These are phyloP conservation scores for Neurospora pannonica DNA, from an alignment of 495 filamentous ascomycete genomes.

Conservation along the genomic window DNA sequence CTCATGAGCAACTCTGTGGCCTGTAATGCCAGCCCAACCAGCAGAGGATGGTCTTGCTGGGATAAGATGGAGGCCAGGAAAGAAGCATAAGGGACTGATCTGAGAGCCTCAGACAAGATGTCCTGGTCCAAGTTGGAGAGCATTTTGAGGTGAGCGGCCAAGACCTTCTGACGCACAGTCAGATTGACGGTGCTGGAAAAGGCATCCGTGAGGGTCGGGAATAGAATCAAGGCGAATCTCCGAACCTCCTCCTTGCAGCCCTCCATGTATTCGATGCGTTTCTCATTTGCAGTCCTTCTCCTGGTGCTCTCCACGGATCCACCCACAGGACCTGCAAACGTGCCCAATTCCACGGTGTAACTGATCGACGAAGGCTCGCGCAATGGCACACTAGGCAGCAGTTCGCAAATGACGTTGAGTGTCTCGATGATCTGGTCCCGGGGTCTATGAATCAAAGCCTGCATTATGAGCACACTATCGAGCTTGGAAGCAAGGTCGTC, in stretches of 20 bases:
- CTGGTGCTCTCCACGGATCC: slow-evolving; percentile 25
- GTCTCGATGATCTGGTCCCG: slow-evolving; percentile 95
- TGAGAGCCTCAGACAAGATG: slow-evolving; percentile 78
- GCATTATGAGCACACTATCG: slow-evolving; percentile 97
- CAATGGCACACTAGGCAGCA: slow-evolving; percentile 62
- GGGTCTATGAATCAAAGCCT: slow-evolving; percentile 93
- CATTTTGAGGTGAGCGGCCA: slow-evolving; percentile 95
- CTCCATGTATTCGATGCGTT: slow-evolving; percentile 65
- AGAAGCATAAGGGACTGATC: slow-evolving; percentile 93
- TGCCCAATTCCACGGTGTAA: slow-evolving; percentile 32
- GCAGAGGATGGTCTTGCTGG: slow-evolving; percentile 81
- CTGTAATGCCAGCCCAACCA: slow-evolving; percentile 79
- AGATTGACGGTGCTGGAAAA: slow-evolving; percentile 98
- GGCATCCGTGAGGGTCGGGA: slow-evolving; percentile 93
- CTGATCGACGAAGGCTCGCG: slow-evolving; percentile 44
- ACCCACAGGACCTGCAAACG: slow-evolving; percentile 25
- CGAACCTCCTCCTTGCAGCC: slow-evolving; percentile 77
- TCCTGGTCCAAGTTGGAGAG: slow-evolving; percentile 81
- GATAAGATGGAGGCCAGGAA: slow-evolving; percentile 93
- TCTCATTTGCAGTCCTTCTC: slow-evolving; percentile 61
- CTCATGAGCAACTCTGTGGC: slow-evolving; percentile 80
- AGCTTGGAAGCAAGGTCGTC: slow-evolving; percentile 83
- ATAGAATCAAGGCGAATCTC: slow-evolving; percentile 88
- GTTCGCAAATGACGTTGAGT: slow-evolving; percentile 93
- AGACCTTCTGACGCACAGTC: slow-evolving; percentile 92